Conservation (phyloP, 371 early-diverging fungal species). For the Funneliformis caledonium region DNA sequence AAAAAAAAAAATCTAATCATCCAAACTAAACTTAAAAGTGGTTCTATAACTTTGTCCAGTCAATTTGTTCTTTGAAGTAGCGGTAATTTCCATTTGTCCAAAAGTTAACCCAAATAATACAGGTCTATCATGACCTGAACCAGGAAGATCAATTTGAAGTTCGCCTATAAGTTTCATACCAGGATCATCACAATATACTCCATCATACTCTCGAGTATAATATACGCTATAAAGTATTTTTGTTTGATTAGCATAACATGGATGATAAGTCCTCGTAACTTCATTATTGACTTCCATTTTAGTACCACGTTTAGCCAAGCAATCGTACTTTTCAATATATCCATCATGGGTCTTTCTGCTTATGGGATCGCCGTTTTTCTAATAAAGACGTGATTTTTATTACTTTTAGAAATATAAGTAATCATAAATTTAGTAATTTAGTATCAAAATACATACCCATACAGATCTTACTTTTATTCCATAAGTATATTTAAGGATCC, state of each 20-base stretch:
- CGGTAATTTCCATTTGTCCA: conserved; percentile 38
- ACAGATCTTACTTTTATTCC: not conserved
- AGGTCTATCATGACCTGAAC: conserved; percentile 1
- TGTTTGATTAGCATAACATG: not conserved
- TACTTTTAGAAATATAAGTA: too few species aligned
- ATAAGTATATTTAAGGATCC: conserved; percentile 17
- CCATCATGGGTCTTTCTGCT: not conserved
- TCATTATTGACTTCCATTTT: conserved; percentile 15
- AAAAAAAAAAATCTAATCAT: not conserved
- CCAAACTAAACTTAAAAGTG: conserved; percentile 26
- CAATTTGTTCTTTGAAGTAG: conserved; percentile 1
- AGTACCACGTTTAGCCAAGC: not conserved
- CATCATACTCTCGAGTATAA: conserved; percentile 6
- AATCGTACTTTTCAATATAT: not conserved
- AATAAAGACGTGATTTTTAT: not conserved
- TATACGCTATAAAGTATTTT: not conserved
- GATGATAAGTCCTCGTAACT: not conserved
- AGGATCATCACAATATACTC: conserved; percentile 30
- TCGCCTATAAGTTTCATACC: conserved; percentile 14
- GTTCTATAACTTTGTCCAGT: conserved; percentile 19
- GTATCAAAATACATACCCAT: not conserved
- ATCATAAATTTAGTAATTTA: too few species aligned
- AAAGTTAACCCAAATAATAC: conserved; percentile 15
- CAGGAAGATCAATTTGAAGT: conserved; percentile 7
- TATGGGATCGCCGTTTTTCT: conserved; percentile 29